Conservation (phyloP, 306 rosid species). For the Castanopsis chinensis region DNA sequence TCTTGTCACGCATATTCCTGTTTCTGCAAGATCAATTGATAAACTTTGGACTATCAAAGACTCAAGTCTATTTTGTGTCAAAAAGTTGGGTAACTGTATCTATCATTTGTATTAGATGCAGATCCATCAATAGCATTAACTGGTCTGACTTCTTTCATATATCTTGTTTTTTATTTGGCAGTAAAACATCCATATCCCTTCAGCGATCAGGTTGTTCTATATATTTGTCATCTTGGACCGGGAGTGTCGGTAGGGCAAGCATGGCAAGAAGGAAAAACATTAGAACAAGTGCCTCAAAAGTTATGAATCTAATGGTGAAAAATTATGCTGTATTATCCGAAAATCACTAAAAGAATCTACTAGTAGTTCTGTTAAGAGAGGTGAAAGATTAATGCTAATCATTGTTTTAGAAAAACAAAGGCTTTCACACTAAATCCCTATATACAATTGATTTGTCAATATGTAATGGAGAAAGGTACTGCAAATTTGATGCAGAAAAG, state of each 20-base stretch:
- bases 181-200: conserved; percentile 77
- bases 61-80: not conserved
- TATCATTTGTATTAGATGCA: too few species aligned
- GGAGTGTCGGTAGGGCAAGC: conserved; percentile 83
- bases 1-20: not conserved
- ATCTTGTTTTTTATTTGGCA: conserved; percentile 32
- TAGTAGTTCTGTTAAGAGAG: not conserved
- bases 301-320: conserved; percentile 74
- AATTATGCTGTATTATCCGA: conserved; percentile 32
- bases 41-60: not conserved
- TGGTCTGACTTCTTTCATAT: too few species aligned
- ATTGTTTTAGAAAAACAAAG: not conserved
- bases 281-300: conserved; percentile 74
- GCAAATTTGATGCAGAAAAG: not conserved
- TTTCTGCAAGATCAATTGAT: not conserved
- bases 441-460: not conserved
- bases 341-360: conserved; percentile 14
- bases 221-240: conserved; percentile 65
- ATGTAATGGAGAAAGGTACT: not conserved
- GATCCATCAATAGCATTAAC: too few species aligned
- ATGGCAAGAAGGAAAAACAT: conserved; percentile 86
- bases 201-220: conserved; percentile 69
- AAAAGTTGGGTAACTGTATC: too few species aligned
- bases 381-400: conserved; percentile 5
- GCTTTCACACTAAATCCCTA: not conserved